Percentiles rank a stretch among this genome's conserved stretches.
Conservation (phyloP, 257 asterid species). For the Penstemon barbatus region DNA sequence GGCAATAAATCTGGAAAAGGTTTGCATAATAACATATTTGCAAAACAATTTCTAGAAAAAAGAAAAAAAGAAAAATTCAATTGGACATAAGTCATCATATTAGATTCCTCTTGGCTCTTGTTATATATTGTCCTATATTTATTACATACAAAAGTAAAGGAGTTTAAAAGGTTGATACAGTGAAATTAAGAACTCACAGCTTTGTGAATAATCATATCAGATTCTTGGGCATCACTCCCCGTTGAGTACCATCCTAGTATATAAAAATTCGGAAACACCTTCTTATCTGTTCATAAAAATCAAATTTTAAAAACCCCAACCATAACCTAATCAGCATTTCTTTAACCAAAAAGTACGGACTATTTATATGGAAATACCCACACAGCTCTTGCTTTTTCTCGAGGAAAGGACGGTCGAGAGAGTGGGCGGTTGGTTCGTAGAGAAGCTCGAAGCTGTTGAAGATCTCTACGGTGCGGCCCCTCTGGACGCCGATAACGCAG, state of each 20-base stretch:
- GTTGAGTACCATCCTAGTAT: constrained; percentile 96
- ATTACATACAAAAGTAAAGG: too few species aligned
- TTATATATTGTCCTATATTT: too few species aligned
- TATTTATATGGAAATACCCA: constrained; percentile 29
- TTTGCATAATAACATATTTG: too few species aligned
- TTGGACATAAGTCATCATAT: too few species aligned
- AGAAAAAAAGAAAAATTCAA: too few species aligned
- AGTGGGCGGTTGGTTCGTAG: constrained; percentile 58
- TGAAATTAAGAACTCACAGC: constrained; percentile 59
- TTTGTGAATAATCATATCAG: constrained; percentile 90
- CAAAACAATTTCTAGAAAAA: too few species aligned
- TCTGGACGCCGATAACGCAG: constrained; percentile 94
- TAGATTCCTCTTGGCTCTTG: too few species aligned
- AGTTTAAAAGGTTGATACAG: too few species aligned
- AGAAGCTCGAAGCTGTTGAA: constrained; percentile 95
- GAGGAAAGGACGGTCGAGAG: constrained; percentile 83
- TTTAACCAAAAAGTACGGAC: not conserved
- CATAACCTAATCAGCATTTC: not conserved
- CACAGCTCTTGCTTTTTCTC: constrained; percentile 98
- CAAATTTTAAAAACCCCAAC: constrained; percentile 10
- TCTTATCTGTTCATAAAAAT: constrained; percentile 66
- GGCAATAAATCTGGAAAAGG: too few species aligned
- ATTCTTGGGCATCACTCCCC: constrained; percentile 88
- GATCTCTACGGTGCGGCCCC: constrained; percentile 96
- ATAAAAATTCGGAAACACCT: constrained; percentile 89